Evolutionary conservation across 1,139 yeast species (phyloP).

Genomic region (Torulaspora globosa): DNA sequence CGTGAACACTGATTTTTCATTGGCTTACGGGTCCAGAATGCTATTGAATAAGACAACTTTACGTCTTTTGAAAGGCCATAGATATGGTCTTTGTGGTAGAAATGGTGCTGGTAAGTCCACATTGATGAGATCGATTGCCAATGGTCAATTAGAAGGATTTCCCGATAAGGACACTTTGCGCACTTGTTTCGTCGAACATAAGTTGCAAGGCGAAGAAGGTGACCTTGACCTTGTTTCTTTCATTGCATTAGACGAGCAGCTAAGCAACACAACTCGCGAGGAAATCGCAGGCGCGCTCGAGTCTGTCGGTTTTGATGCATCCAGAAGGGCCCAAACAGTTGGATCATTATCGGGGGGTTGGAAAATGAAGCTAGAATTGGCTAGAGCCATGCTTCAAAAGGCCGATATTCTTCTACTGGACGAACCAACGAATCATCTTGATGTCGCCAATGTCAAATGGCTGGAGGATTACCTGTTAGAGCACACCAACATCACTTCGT

Average conservation of each 20-base stretch:
- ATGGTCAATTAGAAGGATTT: conserved; percentile 97
- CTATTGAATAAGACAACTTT: conserved; percentile 85
- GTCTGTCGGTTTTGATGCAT: conserved; percentile 88
- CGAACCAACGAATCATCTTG: conserved; percentile 99
- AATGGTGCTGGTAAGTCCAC: conserved; percentile 99
- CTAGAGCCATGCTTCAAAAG: conserved; percentile 96
- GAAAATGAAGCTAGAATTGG: conserved; percentile 97
- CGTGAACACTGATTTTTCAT: conserved; percentile 89
- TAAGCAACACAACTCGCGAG: conserved; percentile 54
- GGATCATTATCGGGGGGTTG: conserved; percentile 98
- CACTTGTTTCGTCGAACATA: conserved; percentile 97
- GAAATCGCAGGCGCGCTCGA: conserved; percentile 74
- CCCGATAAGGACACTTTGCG: conserved; percentile 83
- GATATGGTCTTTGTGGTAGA: conserved; percentile 97
- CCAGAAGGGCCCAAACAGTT: conserved; percentile 81
- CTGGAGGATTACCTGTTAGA: conserved; percentile 76
- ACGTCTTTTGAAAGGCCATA: conserved; percentile 86
- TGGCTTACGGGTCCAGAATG: conserved; percentile 98
- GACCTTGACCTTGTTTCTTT: conserved; percentile 83
- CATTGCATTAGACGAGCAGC: conserved; percentile 87
- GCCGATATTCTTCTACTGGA: conserved; percentile 93
- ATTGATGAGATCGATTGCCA: conserved; percentile 92
- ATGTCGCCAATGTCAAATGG: conserved; percentile 92
- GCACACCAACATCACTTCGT: conserved; percentile 83
- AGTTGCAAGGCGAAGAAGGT: conserved; percentile 91